Evolutionary conservation across 2,329 filamentous ascomycete species (phyloP).

Genomic region (Colletotrichum kahawae): DNA sequence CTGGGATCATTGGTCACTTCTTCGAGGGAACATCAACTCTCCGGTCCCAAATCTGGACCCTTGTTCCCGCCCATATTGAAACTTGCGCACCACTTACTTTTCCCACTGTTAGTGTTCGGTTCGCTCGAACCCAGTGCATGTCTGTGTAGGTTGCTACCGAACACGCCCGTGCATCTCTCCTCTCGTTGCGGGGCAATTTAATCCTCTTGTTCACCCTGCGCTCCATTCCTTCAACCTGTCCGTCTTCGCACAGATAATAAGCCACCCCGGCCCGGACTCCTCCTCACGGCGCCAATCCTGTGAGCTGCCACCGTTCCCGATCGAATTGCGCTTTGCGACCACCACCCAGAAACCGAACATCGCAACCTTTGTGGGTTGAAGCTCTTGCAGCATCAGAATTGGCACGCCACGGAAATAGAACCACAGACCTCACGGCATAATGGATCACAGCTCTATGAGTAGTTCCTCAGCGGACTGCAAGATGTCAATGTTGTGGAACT

Average conservation of each 20-base stretch:
- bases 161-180: background rate
- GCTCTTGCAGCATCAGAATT: background rate
- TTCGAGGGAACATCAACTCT: background rate
- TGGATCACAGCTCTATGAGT: conserved; percentile 28
- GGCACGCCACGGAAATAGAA: background rate
- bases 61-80: conserved; percentile 4
- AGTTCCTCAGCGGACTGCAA: conserved; percentile 32
- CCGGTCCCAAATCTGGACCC: background rate
- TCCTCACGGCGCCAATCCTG: background rate
- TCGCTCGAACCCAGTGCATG: background rate
- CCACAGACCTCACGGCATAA: conserved; percentile 1
- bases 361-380: background rate
- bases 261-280: background rate
- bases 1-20: background rate
- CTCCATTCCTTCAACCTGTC: background rate
- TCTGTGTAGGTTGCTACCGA: background rate
- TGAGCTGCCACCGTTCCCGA: background rate
- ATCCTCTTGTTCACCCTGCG: background rate
- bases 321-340: background rate
- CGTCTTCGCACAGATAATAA: background rate
- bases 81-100: background rate
- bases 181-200: background rate
- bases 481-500: conserved; percentile 48
- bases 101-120: background rate
- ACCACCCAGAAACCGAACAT: background rate